These are phyloP conservation scores for Coffea humblotiana DNA, from an alignment of 305 asterid genomes.

Conservation along the genomic window DNA sequence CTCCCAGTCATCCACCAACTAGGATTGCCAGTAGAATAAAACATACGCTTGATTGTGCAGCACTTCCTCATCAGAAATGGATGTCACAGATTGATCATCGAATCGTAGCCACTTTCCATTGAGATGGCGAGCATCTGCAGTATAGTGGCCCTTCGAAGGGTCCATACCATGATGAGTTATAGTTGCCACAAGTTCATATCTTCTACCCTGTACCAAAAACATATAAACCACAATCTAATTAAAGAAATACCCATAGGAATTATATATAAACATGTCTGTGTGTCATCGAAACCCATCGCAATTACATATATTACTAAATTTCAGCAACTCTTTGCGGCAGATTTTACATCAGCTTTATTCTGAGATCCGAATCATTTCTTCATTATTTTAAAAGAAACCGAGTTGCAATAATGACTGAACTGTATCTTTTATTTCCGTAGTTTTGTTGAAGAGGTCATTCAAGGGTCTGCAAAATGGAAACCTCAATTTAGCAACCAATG, in stretches of 20 bases:
- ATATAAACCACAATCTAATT: neutral
- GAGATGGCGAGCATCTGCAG: conserved; percentile 77
- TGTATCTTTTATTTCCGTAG: neutral
- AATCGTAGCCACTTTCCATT: conserved; percentile 76
- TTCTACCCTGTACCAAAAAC: conserved; percentile 41
- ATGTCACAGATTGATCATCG: conserved; percentile 66
- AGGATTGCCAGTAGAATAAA: conserved; percentile 71
- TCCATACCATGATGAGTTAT: conserved; percentile 84
- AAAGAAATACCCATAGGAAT: neutral
- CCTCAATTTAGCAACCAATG: neutral
- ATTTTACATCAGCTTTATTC: neutral
- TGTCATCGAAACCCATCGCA: neutral
- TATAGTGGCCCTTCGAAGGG: conserved; percentile 84
- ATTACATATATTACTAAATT: too few relatives aligned
- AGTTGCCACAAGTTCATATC: conserved; percentile 74
- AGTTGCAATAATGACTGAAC: neutral
- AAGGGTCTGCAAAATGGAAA: neutral
- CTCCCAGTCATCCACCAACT: conserved; percentile 36
- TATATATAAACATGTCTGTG: neutral
- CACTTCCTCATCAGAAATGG: conserved; percentile 57
- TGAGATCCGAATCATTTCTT: neutral
- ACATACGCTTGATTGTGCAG: conserved; percentile 79
- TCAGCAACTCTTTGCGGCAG: neutral
- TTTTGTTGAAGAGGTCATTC: neutral
- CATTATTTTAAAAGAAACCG: neutral